These are phyloP conservation scores for Vanderwaltozyma yarrowii DNA, from an alignment of 805 yeast genomes.

Conservation along the genomic window DNA sequence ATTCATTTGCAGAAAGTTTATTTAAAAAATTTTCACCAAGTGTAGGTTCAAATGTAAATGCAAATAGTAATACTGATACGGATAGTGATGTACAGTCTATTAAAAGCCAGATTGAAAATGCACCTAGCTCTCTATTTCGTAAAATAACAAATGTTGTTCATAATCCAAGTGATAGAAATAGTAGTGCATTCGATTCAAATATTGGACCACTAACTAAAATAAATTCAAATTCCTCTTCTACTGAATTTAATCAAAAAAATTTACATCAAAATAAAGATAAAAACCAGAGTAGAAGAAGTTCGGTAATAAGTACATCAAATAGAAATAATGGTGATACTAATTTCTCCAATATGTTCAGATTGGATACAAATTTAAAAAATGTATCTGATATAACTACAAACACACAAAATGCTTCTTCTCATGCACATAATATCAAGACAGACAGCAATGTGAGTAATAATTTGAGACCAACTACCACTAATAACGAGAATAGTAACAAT, in stretches of 20 bases:
- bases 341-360: conserved; percentile 8
- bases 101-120: conserved; percentile 1
- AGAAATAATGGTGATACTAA: not conserved
- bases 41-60: not conserved
- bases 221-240: not conserved
- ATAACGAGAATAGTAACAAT: not conserved
- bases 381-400: conserved; percentile 16
- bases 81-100: not conserved
- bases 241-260: not conserved
- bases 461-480: no score
- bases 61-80: not conserved
- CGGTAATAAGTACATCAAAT: conserved; percentile 1
- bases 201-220: not conserved
- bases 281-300: conserved; percentile 7
- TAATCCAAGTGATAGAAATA: not conserved
- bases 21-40: conserved; percentile 16
- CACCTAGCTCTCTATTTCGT: not conserved
- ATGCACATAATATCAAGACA: no score
- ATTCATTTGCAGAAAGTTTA: conserved; percentile 19
- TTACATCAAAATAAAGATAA: not conserved
- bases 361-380: conserved; percentile 25
- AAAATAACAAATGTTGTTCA: conserved; percentile 2
- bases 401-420: no score
- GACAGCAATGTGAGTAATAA: no score
- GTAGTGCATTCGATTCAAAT: not conserved